Evolutionary conservation across 768 basidiomycete genomes (phyloP), one percentile per base, ranked within the genome.

Genomic region (Termitomyces sp.): DNA sequence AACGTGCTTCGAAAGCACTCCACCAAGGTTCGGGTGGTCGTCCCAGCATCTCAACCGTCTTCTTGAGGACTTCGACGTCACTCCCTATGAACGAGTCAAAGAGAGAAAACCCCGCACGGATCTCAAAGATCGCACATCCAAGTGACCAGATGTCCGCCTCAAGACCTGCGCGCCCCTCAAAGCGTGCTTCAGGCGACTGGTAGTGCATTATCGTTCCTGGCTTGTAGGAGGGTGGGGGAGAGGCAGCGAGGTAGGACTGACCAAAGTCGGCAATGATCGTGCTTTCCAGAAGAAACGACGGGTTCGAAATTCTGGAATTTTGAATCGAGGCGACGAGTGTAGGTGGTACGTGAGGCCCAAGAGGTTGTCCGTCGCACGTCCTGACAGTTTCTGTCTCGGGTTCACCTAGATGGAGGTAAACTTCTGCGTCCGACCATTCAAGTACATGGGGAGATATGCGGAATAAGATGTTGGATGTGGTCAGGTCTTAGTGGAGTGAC

Each of bases 21-120:
- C 77, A 78, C 78, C 74, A 77, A 5, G 75, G 75, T 11, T 76
- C 73, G 8, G 77, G 78, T 16, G 77, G 67, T 60, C 64, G 58
- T n/a, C 77, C 78, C 3, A 78, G 69, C 22, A 64, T 74, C 62
- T 68, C 65, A 22, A 78, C 70, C 6, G 57, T 73, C 65, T 76
- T 64, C 57, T 57, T 72, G 59, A 75, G 69, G 27, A 77, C 65
- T 12, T 66, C 62, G 3, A 36, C 54, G 42, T 70, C 67, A 56
- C 67, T 63, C 13, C 69, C 66, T 2, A 77, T 57, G 59, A 76
- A 75, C 11, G 73, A 20, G 7, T 76, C 76, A 56, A 78, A 79
- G 50, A 78, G 74, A 27, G 77, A 56, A 41, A 63, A 70, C 3
- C 77, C 76, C 30, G 77, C 73, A 20, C 76, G 72, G 58, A 78